Percentiles rank a stretch among this genome's conserved stretches.
These are phyloP conservation scores for Pichia sp. DNA, from an alignment of 1,139 yeast genomes.

Conservation along the genomic window DNA sequence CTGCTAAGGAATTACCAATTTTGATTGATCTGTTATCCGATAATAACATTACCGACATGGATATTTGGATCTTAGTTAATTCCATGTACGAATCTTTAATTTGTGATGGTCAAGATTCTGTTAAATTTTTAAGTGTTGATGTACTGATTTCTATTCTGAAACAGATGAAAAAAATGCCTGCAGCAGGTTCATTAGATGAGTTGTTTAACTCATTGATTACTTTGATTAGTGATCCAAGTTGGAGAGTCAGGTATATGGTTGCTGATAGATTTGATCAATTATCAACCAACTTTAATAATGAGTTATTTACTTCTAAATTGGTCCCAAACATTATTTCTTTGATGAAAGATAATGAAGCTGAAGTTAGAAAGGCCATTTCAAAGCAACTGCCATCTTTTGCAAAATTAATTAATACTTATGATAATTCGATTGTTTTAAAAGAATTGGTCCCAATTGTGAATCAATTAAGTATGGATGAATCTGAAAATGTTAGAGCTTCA, in stretches of 20 bases:
- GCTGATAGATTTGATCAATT: slow-evolving; percentile 83
- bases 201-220: slow-evolving; percentile 56
- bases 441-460: slow-evolving; percentile 81
- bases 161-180: slow-evolving; percentile 37
- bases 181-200: slow-evolving; percentile 32
- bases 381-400: slow-evolving; percentile 85
- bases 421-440: slow-evolving; percentile 50
- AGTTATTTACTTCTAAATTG: slow-evolving; percentile 48
- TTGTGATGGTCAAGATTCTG: slow-evolving; percentile 90
- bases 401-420: slow-evolving; percentile 39
- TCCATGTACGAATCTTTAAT: slow-evolving; percentile 78
- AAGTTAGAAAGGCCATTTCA: slow-evolving; percentile 90
- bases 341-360: slow-evolving; percentile 92
- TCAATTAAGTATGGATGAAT: slow-evolving; percentile 81
- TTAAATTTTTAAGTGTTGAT: slow-evolving; percentile 83
- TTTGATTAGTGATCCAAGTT: slow-evolving; percentile 81
- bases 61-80: slow-evolving; percentile 64
- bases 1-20: slow-evolving; percentile 76
- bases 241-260: slow-evolving; percentile 98
- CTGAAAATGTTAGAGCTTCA: slow-evolving; percentile 89
- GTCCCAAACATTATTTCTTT: slow-evolving; percentile 67
- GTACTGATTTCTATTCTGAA: slow-evolving; percentile 69
- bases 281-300: slow-evolving; percentile 56
- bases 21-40: slow-evolving; percentile 52
- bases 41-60: slow-evolving; percentile 26